Conservation (phyloP, 495 filamentous ascomycete genomes). For the Eremomyces bilateralis region DNA sequence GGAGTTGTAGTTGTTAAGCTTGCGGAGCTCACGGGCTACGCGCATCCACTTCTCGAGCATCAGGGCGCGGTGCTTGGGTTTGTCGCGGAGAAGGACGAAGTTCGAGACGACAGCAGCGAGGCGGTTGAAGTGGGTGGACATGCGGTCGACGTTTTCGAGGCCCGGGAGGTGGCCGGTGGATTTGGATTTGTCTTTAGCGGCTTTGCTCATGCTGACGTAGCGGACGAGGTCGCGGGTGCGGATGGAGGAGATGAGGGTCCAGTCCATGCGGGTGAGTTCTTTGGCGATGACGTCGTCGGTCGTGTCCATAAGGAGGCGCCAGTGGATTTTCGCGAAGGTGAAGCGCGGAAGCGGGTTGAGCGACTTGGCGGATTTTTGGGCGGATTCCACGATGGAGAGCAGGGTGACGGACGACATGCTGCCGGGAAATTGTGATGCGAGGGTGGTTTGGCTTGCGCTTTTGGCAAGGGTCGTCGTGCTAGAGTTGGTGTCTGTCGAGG, state of each 20-base stretch:
- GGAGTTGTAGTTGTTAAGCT: slow-evolving; percentile 91
- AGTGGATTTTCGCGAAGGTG: slow-evolving; percentile 53
- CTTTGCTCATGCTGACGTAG: slow-evolving; percentile 54
- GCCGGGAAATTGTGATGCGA: slow-evolving; percentile 5
- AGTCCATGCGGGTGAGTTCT: slow-evolving; percentile 88
- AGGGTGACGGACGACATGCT: slow-evolving; percentile 22
- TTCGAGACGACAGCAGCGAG: slow-evolving; percentile 78
- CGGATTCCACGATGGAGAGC: slow-evolving; percentile 43
- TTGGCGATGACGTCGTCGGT: slow-evolving; percentile 64
- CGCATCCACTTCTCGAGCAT: slow-evolving; percentile 88
- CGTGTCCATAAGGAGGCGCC: slow-evolving; percentile 63
- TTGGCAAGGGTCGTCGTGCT: background rate
- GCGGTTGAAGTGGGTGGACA: slow-evolving; percentile 93
- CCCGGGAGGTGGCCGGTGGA: too few relatives aligned
- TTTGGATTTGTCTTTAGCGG: slow-evolving; percentile 54
- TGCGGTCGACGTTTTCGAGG: slow-evolving; percentile 73
- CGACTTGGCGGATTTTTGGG: slow-evolving; percentile 45
- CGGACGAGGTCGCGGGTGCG: slow-evolving; percentile 84
- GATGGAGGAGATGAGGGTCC: slow-evolving; percentile 93
- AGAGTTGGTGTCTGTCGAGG: background rate
- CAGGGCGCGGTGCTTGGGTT: slow-evolving; percentile 79
- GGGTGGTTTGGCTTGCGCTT: slow-evolving; percentile 9
- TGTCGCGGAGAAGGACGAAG: slow-evolving; percentile 80
- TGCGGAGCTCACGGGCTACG: slow-evolving; percentile 38
- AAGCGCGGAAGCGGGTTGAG: slow-evolving; percentile 38